A percentile compares a stretch with the other conserved stretches of the same genome.
Conservation (phyloP, 2,329 filamentous ascomycete species). For the Pseudonectria foliicola region DNA sequence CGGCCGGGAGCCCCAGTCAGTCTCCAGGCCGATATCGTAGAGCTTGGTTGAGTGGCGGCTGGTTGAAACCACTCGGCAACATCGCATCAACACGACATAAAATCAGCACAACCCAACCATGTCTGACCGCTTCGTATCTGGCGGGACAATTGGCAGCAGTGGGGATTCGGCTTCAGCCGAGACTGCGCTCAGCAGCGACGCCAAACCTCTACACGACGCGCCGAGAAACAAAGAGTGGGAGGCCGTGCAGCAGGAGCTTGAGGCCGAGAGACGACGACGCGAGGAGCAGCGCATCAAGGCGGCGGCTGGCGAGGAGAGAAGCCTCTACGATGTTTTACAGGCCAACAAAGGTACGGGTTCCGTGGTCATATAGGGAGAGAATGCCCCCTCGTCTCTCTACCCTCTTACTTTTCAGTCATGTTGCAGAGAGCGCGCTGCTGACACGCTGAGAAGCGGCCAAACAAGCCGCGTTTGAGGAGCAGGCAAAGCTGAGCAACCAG, state of each 20-base stretch:
- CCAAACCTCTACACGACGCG: slow-evolving; percentile 13
- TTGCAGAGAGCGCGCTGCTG: background rate
- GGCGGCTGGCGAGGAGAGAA: slow-evolving; percentile 45
- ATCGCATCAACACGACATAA: background rate
- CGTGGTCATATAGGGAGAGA: too few relatives aligned
- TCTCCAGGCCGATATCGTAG: too few relatives aligned
- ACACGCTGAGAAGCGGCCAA: slow-evolving; percentile 53
- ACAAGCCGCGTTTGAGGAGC: slow-evolving; percentile 75
- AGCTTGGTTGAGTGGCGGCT: background rate
- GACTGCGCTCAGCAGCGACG: slow-evolving; percentile 8
- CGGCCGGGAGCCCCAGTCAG: too few relatives aligned
- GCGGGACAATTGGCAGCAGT: slow-evolving; percentile 38
- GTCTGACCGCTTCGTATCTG: slow-evolving; percentile 50
- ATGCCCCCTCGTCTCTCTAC: too few relatives aligned
- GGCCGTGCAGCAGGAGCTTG: slow-evolving; percentile 56
- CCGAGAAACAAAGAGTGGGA: slow-evolving; percentile 48
- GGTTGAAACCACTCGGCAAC: background rate
- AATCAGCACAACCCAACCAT: slow-evolving; percentile 24
- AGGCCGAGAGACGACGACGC: slow-evolving; percentile 49
- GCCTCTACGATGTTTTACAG: slow-evolving; percentile 67
- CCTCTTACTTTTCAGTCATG: background rate
- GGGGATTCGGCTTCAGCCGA: slow-evolving; percentile 16
- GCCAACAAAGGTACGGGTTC: slow-evolving; percentile 69
- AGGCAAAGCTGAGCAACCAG: slow-evolving; percentile 64
- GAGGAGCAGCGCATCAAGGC: slow-evolving; percentile 41